Evolutionary conservation across 495 filamentous ascomycete genomes (phyloP).

Genomic region (Penicillium steckii): DNA sequence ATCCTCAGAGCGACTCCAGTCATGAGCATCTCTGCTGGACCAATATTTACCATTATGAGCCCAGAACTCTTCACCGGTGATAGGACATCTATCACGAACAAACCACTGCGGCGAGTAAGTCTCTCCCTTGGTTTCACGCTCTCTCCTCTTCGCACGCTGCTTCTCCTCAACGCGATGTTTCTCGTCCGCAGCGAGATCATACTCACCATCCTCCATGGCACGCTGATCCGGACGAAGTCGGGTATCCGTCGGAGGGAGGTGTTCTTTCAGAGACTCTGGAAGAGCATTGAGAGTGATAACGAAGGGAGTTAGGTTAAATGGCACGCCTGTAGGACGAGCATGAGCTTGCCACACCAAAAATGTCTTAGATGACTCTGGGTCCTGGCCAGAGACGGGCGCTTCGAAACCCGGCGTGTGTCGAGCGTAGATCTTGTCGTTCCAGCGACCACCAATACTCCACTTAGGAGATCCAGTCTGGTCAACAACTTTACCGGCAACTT

Average conservation of each 20-base stretch:
- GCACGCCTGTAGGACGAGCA: constrained; percentile 74
- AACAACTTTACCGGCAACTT: constrained; percentile 80
- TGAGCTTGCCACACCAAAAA: constrained; percentile 93
- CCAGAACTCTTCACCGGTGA: constrained; percentile 92
- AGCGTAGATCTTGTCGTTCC: constrained; percentile 97
- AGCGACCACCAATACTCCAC: constrained; percentile 88
- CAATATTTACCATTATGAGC: constrained; percentile 86
- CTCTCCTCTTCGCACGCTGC: constrained; percentile 74
- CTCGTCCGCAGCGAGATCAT: constrained; percentile 87
- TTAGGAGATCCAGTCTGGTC: constrained; percentile 70
- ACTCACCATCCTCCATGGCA: constrained; percentile 98
- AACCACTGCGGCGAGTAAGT: constrained; percentile 90
- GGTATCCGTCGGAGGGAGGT: constrained; percentile 89
- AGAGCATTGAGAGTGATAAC: constrained; percentile 90
- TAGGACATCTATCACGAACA: constrained; percentile 60
- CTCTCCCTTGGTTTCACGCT: constrained; percentile 72
- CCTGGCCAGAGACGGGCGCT: constrained; percentile 58
- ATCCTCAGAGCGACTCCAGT: constrained; percentile 59
- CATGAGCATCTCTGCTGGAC: constrained; percentile 53
- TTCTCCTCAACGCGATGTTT: constrained; percentile 96
- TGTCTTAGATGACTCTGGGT: constrained; percentile 59
- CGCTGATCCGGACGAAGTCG: constrained; percentile 88
- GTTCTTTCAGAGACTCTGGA: constrained; percentile 66
- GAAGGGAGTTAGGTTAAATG: constrained; percentile 97
- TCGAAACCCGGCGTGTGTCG: constrained; percentile 90